Evolutionary conservation across 2,329 filamentous ascomycete genomes (phyloP), one percentile per base, ranked within the genome.

Genomic region (Fusarium illudens): DNA sequence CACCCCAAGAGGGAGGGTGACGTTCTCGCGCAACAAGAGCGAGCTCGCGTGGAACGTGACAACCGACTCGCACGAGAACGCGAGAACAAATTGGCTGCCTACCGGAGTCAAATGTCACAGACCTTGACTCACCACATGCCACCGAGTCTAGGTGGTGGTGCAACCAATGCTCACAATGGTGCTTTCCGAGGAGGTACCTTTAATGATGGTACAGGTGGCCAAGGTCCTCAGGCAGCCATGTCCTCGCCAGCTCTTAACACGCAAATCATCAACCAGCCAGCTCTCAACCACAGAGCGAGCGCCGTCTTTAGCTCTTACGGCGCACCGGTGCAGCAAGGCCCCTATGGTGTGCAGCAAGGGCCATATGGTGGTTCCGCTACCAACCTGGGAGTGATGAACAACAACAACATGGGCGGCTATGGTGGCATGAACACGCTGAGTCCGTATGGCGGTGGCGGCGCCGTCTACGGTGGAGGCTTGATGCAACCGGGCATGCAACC

Each of bases 101-200:
- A 86, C 61, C 78, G 85, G 36, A 77, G 75, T 27, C 84, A 86
- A 71, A 84, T 87, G 81, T 84, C 85, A 2, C 76, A 78, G 3
- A 77, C 68, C 13, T 64, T 86, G 11, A 73, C 72, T 10, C 68
- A 70, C 2, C 71, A 79, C 2, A 68, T 68, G 25, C 25, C 25
- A 19, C 25, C 19, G 27, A 49, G 25, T 30, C n/a, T 30, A n/a
- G 29, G 44, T 32, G 44, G 25, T 20, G 44, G 44, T 32, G 44
- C 44, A 32, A 49, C 29, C n/a, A 57, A 73, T 55, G 71, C 75
- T 20, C 76, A 75, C 27, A 73, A 81, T 0, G 82, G 84, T 29
- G 85, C 84, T 0, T 88, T 80, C 71, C 79, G 81, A 66, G 80
- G 82, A 19, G 86, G 86, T 3, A 77, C 79, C n/a, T 88, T 84